A percentile compares a stretch with the other conserved stretches of the same genome.
These are phyloP conservation scores for Tuber brumale DNA, from an alignment of 495 filamentous ascomycete genomes.

Conservation along the genomic window DNA sequence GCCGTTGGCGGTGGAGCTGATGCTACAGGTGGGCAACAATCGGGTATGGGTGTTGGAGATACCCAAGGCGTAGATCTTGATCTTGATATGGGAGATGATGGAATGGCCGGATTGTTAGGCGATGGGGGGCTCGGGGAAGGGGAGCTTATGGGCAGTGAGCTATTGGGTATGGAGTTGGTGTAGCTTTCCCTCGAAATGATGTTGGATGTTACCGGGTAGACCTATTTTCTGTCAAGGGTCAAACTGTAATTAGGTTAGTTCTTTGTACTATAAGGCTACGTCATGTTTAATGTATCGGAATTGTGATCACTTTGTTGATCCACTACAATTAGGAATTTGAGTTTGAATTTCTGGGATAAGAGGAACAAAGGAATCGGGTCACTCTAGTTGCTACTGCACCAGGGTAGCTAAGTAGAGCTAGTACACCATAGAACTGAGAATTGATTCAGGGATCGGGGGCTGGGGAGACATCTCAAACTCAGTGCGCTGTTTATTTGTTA, in stretches of 20 bases:
- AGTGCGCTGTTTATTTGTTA: not conserved
- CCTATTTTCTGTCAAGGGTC: not conserved
- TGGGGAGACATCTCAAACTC: not conserved
- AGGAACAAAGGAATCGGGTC: not conserved
- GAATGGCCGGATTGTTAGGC: slow-evolving; percentile 26
- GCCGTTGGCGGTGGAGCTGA: slow-evolving; percentile 19
- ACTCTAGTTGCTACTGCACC: not conserved
- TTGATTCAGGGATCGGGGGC: not conserved
- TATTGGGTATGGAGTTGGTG: slow-evolving; percentile 37
- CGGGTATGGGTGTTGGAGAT: slow-evolving; percentile 20
- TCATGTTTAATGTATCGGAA: not conserved
- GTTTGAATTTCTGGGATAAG: not conserved
- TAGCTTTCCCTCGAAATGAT: slow-evolving; percentile 5
- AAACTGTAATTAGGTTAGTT: not conserved
- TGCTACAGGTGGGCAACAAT: slow-evolving; percentile 8
- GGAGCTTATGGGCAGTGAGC: slow-evolving; percentile 31
- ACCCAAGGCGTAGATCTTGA: slow-evolving; percentile 29
- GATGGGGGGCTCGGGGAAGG: slow-evolving; percentile 33
- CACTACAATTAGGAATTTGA: not conserved
- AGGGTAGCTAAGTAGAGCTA: not conserved
- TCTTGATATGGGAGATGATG: slow-evolving; percentile 35
- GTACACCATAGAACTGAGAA: not conserved
- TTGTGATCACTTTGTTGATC: not conserved
- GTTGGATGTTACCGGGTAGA: not conserved
- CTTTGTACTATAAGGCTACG: not conserved